These are phyloP conservation scores for Neofusicoccum laricinum DNA, from an alignment of 2,329 filamentous ascomycete species.

Conservation along the genomic window DNA sequence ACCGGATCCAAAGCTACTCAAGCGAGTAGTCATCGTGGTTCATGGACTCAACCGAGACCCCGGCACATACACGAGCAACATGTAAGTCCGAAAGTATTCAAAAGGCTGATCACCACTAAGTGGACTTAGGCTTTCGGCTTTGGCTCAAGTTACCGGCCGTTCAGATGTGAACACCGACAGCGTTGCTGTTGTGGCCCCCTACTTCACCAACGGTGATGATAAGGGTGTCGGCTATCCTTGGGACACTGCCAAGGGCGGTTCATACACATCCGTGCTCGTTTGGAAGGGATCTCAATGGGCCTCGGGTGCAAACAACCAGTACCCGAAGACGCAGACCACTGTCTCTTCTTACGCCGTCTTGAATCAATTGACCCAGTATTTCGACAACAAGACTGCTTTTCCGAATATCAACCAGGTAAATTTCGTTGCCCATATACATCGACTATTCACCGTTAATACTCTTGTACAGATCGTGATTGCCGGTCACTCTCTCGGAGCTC, in stretches of 20 bases:
- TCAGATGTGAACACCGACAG: not conserved
- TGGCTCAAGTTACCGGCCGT: not conserved
- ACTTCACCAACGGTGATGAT: constrained; percentile 19
- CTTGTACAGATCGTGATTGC: constrained; percentile 11
- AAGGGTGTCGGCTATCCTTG: constrained; percentile 5
- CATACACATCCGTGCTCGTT: not conserved
- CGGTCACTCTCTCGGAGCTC: constrained; percentile 16
- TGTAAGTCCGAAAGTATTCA: not conserved
- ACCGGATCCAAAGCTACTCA: not conserved
- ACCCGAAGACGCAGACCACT: constrained; percentile 8
- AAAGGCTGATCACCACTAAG: not conserved
- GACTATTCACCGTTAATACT: not conserved
- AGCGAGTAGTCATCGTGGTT: constrained; percentile 15
- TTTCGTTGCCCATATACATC: not conserved
- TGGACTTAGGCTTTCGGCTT: not conserved
- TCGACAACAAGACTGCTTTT: constrained; percentile 14
- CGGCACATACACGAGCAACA: constrained; percentile 15
- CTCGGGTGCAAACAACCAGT: constrained; percentile 14
- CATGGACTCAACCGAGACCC: constrained; percentile 18
- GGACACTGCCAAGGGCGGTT: not conserved
- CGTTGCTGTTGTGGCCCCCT: constrained; percentile 14
- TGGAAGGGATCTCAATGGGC: constrained; percentile 18
- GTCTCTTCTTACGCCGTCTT: constrained; percentile 14
- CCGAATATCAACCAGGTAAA: constrained; percentile 12
- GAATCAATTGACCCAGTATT: constrained; percentile 17